Base-by-base conservation (phyloP, 2,329 filamentous ascomycete genomes). In the Fusarium musae region DNA sequence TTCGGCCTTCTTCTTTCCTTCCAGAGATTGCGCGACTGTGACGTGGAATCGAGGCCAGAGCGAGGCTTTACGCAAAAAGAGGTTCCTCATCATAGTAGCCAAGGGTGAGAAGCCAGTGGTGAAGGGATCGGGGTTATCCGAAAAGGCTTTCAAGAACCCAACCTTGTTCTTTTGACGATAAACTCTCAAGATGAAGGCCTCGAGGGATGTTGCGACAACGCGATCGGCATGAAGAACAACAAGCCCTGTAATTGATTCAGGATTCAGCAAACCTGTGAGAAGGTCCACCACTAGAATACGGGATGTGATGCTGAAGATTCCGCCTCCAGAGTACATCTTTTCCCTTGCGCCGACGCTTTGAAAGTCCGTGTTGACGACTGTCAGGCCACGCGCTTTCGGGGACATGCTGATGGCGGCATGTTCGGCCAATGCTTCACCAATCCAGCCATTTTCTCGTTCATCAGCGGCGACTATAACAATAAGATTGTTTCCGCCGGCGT, bases 91-190 rank as follows among this genome's bases (percentile, higher is more conserved):
- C 91, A 97, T 97, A 56, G 91, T 95, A 4, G 94, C 89, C 49
- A 99, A 86, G 9, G 96, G 96, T 8, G 94, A 91, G 82, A 97
- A 98, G 3, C 95, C 96, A 1, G 90, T 91, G 0, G 93, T 93
- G 79, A 99, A 97, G 0, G 95, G 93, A 79, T 98, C 95, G 0
- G 96, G 96, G 39, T 92, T 93, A 80, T 99, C 96, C 0, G 95
- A 96, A 79, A 99, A 97, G 17, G 96, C 96, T 79, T 99, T 99
- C 37, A 99, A 86, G 76, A 99, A 98, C 39, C 96, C 96, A 37
- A 84, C 86, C 84, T 97, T 97, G 83, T 99, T 99, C 85, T 94
- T 94, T 83, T 98, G 96, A 68, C 96, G 90, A 80, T 95, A 99
- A 62, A 98, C 94, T 43, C 96, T 90, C 66, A 98, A 85, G 70